phyloP scores from a whole-genome alignment of 2,329 filamentous ascomycete genomes.

The Stemphylium lycopersici region DNA sequence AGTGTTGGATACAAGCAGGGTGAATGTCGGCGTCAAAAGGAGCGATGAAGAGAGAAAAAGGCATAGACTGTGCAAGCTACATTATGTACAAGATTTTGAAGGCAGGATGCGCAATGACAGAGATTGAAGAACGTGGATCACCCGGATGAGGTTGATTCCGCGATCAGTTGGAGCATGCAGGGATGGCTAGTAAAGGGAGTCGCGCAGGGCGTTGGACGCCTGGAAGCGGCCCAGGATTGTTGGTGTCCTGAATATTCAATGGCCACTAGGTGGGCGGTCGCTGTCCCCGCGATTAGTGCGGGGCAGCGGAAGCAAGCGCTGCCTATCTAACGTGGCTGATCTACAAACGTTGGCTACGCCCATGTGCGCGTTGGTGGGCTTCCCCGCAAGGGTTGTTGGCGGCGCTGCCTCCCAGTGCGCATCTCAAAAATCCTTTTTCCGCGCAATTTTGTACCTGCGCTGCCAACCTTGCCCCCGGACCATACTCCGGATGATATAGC shows the following conservation, averaged over 20 bases:
- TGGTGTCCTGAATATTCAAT: constrained; percentile 10
- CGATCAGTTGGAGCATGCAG: constrained; percentile 11
- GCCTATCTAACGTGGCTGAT: constrained; percentile 7
- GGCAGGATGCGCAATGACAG: background rate
- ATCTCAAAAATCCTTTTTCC: background rate
- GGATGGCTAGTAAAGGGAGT: constrained; percentile 15
- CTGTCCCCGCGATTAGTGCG: constrained; percentile 18
- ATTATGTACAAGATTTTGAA: background rate
- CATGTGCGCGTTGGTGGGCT: background rate
- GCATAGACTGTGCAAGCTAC: background rate
- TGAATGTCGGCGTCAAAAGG: background rate
- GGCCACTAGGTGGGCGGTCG: constrained; percentile 6
- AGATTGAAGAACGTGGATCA: background rate
- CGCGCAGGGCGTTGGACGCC: constrained; percentile 13
- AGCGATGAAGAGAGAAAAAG: background rate
- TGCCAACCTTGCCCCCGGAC: background rate
- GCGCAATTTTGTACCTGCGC: background rate
- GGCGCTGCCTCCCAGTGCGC: background rate
- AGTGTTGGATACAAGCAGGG: background rate
- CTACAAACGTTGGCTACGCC: background rate
- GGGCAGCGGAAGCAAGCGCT: constrained; percentile 6
- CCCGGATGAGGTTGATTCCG: background rate
- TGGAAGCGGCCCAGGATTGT: constrained; percentile 5
- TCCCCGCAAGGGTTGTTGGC: background rate
- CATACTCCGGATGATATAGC: constrained; percentile 17